These are phyloP conservation scores for Actinomortierella wolfii DNA, from an alignment of 371 early-diverging fungal species.

Conservation along the genomic window DNA sequence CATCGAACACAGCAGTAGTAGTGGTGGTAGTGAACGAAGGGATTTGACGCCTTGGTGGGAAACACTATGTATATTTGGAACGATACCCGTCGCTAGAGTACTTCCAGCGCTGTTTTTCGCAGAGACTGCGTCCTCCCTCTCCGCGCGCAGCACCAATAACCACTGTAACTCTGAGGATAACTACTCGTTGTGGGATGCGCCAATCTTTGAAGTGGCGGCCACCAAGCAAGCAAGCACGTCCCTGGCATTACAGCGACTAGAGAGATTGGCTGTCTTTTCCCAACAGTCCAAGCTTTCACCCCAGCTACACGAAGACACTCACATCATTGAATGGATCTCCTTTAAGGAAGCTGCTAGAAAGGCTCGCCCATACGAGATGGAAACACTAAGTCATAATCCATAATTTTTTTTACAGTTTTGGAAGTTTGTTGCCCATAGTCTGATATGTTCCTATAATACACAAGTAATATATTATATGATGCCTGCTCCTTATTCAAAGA, in stretches of 20 bases:
- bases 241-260: constrained; percentile 15
- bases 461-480: too few relatives aligned
- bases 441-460: too few relatives aligned
- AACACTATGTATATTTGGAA: constrained; percentile 16
- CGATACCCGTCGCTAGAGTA: constrained; percentile 11
- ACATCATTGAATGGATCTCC: constrained; percentile 20
- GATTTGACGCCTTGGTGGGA: background rate
- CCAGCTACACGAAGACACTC: background rate
- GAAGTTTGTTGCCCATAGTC: too few relatives aligned
- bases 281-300: too few relatives aligned
- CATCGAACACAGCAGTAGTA: too few relatives aligned
- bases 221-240: constrained; percentile 15
- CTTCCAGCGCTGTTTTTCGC: background rate
- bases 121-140: background rate
- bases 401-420: too few relatives aligned
- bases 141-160: too few relatives aligned
- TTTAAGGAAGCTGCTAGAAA: constrained; percentile 20
- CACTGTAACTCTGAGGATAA: too few relatives aligned
- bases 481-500: too few relatives aligned
- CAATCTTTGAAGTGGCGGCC: constrained; percentile 22
- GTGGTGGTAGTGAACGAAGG: too few relatives aligned
- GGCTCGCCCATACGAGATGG: constrained; percentile 5
- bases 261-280: constrained; percentile 7
- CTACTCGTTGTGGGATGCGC: constrained; percentile 26
- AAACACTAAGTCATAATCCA: too few relatives aligned